Base-by-base conservation (phyloP, 192 early-diverging fungal species). In the Coemansia sp. region DNA sequence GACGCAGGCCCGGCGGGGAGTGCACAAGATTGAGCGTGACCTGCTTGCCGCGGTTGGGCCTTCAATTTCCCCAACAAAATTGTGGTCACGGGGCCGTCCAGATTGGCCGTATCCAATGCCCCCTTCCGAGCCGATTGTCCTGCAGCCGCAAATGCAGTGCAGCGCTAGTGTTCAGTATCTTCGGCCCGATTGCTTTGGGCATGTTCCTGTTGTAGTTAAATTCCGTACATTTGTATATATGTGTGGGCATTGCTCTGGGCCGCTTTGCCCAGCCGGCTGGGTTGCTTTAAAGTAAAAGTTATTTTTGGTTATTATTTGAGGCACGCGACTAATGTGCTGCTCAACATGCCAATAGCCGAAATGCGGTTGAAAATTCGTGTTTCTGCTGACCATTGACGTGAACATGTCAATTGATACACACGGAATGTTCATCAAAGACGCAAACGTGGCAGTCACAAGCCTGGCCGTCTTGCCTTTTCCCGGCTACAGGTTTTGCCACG, bases 401-500 rank as follows among this genome's bases (percentile, higher is more conserved):
- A 12, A 64, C 32, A 69, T 72, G 29, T 69, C 74, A n/a, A 17
- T 97, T 85, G 60, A 92, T 91, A 62, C 89, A 91, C 61, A 94
- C 96, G 1, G 96, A 98, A 35, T 35, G 32, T 35, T 35, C 32
- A 35, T 35, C 32, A 35, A 35, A 35, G 41, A n/a, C 41, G 82
- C 95, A 98, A 76, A 96, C 92, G 82, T 98, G 95, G 95, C 96
- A 98, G 75, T 87, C 89, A 29, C 87, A n/a, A 89, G 1, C 93
- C 97, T 76, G 70, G 79, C 29, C 65, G 21, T 84, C n/a, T 86
- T 90, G 2, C 37, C 4, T n/a, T 97, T 96, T 21, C 21, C 21
- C 86, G 92, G 92, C 67, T 88, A 90, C 68, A 95, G 95, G 2
- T 92, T 91, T 12, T 59, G 62, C 92, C 72, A 96, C 95, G 5